These are phyloP conservation scores for Nicotiana tabacum DNA, from an alignment of 257 asterid genomes.

Conservation along the genomic window DNA sequence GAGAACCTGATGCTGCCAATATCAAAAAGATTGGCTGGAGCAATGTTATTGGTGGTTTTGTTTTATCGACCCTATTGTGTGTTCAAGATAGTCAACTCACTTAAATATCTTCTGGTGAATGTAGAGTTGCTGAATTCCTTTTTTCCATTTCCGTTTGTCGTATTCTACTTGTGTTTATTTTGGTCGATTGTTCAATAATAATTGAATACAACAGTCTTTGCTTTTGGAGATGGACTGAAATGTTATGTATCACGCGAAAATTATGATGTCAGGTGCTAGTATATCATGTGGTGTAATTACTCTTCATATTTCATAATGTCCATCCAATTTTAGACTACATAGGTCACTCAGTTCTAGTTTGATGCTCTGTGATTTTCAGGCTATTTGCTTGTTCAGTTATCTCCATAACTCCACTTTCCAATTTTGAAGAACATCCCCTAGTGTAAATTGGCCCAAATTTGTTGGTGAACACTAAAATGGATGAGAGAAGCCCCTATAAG, in stretches of 20 bases:
- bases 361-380: background rate
- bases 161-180: background rate
- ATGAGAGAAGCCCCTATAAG: background rate
- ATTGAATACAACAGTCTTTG: background rate
- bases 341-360: background rate
- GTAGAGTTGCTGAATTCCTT: background rate
- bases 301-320: background rate
- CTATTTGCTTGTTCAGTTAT: background rate
- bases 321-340: background rate
- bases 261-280: background rate
- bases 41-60: background rate
- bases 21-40: background rate
- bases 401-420: background rate
- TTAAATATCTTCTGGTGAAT: no score
- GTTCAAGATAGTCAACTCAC: background rate
- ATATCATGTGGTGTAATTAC: background rate
- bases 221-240: background rate
- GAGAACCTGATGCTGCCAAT: background rate
- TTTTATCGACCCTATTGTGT: background rate
- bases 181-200: background rate
- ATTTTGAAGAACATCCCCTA: background rate
- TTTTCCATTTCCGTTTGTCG: background rate
- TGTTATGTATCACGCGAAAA: background rate
- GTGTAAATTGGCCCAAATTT: background rate
- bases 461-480: background rate